These are phyloP conservation scores for Yamadazyma phyllophila DNA, from an alignment of 805 yeast species.

Conservation along the genomic window DNA sequence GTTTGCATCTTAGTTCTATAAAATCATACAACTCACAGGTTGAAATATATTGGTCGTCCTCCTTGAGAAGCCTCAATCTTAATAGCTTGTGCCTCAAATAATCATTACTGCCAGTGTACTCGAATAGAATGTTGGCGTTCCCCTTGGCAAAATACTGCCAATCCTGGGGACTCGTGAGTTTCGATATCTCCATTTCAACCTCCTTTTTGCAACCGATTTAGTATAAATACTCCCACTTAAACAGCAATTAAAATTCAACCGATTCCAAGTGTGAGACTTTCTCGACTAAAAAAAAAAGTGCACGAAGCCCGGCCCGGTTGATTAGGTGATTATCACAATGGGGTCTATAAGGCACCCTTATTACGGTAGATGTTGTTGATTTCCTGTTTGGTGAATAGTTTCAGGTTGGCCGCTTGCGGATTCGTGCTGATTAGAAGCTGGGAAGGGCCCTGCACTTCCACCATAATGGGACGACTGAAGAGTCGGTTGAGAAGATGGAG, in stretches of 20 bases:
- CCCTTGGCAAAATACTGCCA: slow-evolving; percentile 50
- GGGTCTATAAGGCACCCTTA: background rate
- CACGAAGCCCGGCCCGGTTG: no score
- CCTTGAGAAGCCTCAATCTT: slow-evolving; percentile 34
- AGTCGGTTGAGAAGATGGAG: slow-evolving; percentile 14
- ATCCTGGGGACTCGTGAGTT: slow-evolving; percentile 31
- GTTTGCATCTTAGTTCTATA: slow-evolving; percentile 33
- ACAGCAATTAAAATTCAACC: slow-evolving; percentile 1
- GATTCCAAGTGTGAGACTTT: background rate
- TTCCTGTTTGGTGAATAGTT: slow-evolving; percentile 9
- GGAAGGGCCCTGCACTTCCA: slow-evolving; percentile 27
- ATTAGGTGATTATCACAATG: no score
- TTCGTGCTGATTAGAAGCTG: slow-evolving; percentile 23
- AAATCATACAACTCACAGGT: slow-evolving; percentile 43
- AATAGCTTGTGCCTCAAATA: slow-evolving; percentile 35
- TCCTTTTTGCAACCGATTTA: background rate
- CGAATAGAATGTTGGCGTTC: slow-evolving; percentile 47
- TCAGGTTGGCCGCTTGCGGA: background rate
- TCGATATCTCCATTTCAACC: slow-evolving; percentile 34
- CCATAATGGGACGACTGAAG: slow-evolving; percentile 18
- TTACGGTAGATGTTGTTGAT: slow-evolving; percentile 4
- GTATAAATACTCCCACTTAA: background rate
- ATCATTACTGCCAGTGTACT: slow-evolving; percentile 36
- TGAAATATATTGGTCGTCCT: slow-evolving; percentile 33
- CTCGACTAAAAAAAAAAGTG: background rate